Evolutionary conservation across 2,329 filamentous ascomycete genomes (phyloP).

Genomic region (Ustulina deusta): DNA sequence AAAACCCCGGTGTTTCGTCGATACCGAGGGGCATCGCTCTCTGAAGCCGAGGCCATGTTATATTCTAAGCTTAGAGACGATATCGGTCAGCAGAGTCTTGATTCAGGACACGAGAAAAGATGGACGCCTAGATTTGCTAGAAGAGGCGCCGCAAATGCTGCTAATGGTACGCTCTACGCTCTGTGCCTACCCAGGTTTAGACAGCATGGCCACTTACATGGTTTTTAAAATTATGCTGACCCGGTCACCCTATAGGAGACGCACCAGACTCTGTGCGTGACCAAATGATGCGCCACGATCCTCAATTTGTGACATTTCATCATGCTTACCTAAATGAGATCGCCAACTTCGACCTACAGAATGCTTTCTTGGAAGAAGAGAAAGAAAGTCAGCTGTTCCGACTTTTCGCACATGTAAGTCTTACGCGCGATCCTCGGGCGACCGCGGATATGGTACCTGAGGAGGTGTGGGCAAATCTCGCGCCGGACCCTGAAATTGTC

Average conservation of each 20-base stretch:
- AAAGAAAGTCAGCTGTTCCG: background rate
- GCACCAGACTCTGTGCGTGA: background rate
- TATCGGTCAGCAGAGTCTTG: background rate
- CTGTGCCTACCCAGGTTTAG: background rate
- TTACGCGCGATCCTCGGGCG: background rate
- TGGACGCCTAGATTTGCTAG: background rate
- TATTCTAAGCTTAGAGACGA: background rate
- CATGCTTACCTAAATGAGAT: background rate
- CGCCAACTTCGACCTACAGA: background rate
- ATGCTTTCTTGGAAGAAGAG: background rate
- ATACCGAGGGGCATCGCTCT: background rate
- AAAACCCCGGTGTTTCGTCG: background rate
- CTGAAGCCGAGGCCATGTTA: background rate
- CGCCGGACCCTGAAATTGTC: background rate
- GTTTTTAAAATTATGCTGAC: background rate
- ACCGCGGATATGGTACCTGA: background rate
- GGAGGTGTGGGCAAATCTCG: background rate
- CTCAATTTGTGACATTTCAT: background rate
- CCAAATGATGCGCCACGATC: background rate
- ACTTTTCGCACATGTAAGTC: background rate
- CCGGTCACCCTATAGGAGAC: background rate
- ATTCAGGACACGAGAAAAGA: background rate
- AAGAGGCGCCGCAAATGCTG: background rate
- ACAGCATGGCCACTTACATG: background rate
- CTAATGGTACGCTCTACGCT: background rate